These are phyloP conservation scores for Mucor ambiguus DNA, from an alignment of 371 early-diverging fungal species.

Conservation along the genomic window DNA sequence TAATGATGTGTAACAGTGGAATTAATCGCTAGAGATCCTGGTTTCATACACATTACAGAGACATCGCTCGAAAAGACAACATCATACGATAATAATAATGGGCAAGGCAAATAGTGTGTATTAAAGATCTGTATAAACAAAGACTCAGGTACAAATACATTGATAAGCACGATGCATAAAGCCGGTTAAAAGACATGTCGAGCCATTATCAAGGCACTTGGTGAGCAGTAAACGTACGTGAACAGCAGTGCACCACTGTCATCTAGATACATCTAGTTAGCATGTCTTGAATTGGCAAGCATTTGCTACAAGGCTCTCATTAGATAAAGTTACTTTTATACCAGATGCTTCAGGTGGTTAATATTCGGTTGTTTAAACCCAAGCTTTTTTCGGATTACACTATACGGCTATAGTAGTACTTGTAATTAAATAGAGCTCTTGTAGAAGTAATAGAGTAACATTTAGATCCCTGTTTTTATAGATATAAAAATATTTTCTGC, in stretches of 20 bases:
- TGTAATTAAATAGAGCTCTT: conserved; percentile 5
- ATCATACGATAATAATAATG: neutral
- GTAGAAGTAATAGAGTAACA: neutral
- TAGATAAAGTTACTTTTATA: neutral
- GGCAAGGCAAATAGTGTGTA: neutral
- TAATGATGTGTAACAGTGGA: conserved; percentile 16
- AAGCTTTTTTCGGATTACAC: conserved; percentile 10
- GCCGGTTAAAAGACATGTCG: too few relatives aligned
- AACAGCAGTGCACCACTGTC: neutral
- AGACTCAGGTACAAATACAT: neutral
- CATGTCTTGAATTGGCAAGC: neutral
- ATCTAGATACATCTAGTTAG: neutral
- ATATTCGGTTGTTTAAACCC: conserved; percentile 14
- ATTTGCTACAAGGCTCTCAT: neutral
- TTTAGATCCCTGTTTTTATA: conserved; percentile 9
- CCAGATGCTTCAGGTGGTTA: neutral
- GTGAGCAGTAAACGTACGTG: neutral
- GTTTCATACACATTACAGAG: neutral
- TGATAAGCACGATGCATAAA: neutral
- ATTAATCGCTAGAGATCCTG: neutral
- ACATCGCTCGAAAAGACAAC: neutral
- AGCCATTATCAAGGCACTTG: neutral
- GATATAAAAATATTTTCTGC: conserved; percentile 6
- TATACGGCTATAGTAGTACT: neutral
- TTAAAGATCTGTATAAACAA: neutral